Base-by-base conservation (phyloP, 805 yeast species). In the Nakazawaea siamensis region DNA sequence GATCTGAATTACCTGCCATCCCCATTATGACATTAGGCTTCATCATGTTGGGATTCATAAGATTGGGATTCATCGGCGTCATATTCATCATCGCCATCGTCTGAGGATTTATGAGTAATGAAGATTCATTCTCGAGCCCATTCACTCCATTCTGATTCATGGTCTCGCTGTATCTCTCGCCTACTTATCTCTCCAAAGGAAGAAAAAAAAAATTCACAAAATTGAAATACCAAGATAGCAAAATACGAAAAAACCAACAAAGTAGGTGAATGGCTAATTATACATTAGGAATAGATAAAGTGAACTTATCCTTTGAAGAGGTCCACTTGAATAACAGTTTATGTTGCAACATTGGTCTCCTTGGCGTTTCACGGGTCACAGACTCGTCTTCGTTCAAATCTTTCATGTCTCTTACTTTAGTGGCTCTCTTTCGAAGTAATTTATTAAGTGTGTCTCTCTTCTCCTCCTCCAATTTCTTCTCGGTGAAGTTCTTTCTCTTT, bases 381-480 rank as follows among this genome's bases (percentile, higher is more conserved):
- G 28, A n/a, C 17, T 39, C 37, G 4, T 40, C 40, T n/a, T 45
- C 48, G 24, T 51, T 54, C 27, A 49, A 41, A 4, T 40, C 29
- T 20, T 51, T 55, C 3, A 47, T 51, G 28, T 61, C 71, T 44
- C 81, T 63, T 1, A 76, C 72, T 51, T 81, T 81, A 31, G 74
- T 76, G 1, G 96, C 95, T 43, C 95, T 70, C 55, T 88, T 76
- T 57, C 84, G 80, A 43, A 90, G 64, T 43, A 90, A 62, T 54
- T 84, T 85, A 54, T 90, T 90, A 44, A 90, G 67, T 0, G 97
- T 88, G 44, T 90, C 97, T 50, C 79, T 73, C 53, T 92, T 92
- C 56, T 92, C 97, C 54, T 85, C 96, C 50, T 88, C 97, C 27
- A 85, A 60, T 43, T 80, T 76, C 58, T 80, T 80, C 48, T 80